Conservation (phyloP, 225 moss, liverwort and hornwort genomes). For the Takakia lepidozioides region DNA sequence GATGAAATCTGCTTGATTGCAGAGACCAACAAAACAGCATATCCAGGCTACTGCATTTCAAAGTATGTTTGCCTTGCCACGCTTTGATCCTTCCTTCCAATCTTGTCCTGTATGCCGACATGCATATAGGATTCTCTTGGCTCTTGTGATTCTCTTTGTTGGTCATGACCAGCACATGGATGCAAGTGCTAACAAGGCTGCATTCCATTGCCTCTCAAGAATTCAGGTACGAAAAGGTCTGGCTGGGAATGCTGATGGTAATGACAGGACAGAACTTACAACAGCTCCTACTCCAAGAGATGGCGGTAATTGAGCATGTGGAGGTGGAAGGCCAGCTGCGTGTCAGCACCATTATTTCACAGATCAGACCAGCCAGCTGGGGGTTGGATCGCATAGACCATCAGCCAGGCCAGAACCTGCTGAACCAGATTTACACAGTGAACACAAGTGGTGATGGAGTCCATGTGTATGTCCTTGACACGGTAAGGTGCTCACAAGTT, state of each 20-base stretch:
- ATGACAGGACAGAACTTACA: constrained; percentile 64
- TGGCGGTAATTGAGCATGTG: constrained; percentile 50
- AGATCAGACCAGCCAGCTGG: constrained; percentile 76
- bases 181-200: no score
- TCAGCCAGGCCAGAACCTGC: constrained; percentile 35
- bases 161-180: not conserved
- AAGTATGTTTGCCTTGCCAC: constrained; percentile 34
- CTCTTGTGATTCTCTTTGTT: not conserved
- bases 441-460: constrained; percentile 58
- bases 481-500: constrained; percentile 29
- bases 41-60: constrained; percentile 62
- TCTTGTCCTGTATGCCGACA: not conserved
- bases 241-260: constrained; percentile 84
- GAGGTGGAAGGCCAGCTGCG: constrained; percentile 79
- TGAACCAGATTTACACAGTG: constrained; percentile 58
- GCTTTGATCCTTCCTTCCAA: not conserved
- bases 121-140: not conserved
- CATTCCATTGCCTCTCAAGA: constrained; percentile 14
- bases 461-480: constrained; percentile 85
- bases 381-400: constrained; percentile 93
- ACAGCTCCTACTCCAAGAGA: constrained; percentile 48
- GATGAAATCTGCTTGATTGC: constrained; percentile 69
- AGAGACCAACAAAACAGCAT: constrained; percentile 42
- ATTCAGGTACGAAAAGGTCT: constrained; percentile 62
- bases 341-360: constrained; percentile 33